Percentiles rank a stretch among this genome's conserved stretches.
Conservation (phyloP, 2,329 filamentous ascomycete genomes). For the Ilyonectria sp. region DNA sequence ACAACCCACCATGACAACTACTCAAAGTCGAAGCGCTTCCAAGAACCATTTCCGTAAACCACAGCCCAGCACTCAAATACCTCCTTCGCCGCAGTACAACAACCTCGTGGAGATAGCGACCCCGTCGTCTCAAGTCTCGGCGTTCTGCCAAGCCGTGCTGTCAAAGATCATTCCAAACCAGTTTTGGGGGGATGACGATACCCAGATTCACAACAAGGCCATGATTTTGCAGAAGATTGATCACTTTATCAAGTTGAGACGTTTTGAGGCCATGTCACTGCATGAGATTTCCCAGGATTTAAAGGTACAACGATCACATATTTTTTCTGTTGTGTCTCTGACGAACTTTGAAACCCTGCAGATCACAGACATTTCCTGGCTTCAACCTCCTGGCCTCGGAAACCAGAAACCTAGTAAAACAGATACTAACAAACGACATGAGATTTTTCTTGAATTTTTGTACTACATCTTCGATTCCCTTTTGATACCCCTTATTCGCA, state of each 20-base stretch:
- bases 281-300: slow-evolving; percentile 84
- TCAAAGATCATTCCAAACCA: slow-evolving; percentile 79
- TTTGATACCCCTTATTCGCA: slow-evolving; percentile 86
- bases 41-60: slow-evolving; percentile 29
- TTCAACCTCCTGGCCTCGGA: slow-evolving; percentile 68
- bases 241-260: slow-evolving; percentile 81
- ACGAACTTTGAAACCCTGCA: slow-evolving; percentile 51
- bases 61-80: slow-evolving; percentile 19
- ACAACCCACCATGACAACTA: not conserved
- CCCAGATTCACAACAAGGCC: slow-evolving; percentile 71
- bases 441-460: slow-evolving; percentile 87
- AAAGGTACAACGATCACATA: slow-evolving; percentile 67
- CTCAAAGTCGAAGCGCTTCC: slow-evolving; percentile 31
- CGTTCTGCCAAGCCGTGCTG: slow-evolving; percentile 87
- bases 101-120: slow-evolving; percentile 79
- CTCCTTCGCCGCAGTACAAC: slow-evolving; percentile 38
- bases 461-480: slow-evolving; percentile 96
- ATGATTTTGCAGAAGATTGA: slow-evolving; percentile 79
- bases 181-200: slow-evolving; percentile 78
- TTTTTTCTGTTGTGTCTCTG: not conserved
- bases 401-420: slow-evolving; percentile 75
- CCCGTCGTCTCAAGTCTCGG: slow-evolving; percentile 78
- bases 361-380: slow-evolving; percentile 81
- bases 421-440: slow-evolving; percentile 81
- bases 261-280: slow-evolving; percentile 85